A percentile compares a stretch with the other conserved stretches of the same genome.
These are phyloP conservation scores for Ceratobasidium sp. DNA, from an alignment of 1,284 basidiomycete species.

Conservation along the genomic window DNA sequence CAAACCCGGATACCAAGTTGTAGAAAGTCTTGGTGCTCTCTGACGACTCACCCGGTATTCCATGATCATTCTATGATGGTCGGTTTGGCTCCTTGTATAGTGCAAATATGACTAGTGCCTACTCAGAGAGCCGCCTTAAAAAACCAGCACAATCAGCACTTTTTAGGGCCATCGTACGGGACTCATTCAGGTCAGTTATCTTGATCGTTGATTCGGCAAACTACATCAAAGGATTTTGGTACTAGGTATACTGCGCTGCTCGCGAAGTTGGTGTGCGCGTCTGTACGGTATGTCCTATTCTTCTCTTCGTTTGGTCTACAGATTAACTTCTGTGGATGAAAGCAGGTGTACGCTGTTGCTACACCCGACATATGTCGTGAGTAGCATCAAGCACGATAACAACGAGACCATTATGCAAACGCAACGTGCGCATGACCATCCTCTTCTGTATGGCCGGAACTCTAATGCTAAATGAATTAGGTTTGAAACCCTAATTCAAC, in stretches of 20 bases:
- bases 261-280: conserved; percentile 88
- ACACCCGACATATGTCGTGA: conserved; percentile 81
- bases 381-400: conserved; percentile 76
- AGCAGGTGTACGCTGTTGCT: conserved; percentile 82
- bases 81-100: conserved; percentile 53
- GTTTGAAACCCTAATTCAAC: conserved; percentile 88
- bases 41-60: conserved; percentile 80
- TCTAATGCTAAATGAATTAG: conserved; percentile 61
- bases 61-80: conserved; percentile 83
- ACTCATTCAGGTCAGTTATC: conserved; percentile 79
- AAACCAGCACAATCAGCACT: conserved; percentile 90
- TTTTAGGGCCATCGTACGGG: conserved; percentile 88
- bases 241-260: conserved; percentile 97
- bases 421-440: conserved; percentile 74
- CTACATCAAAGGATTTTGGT: conserved; percentile 98
- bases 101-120: background rate
- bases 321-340: conserved; percentile 49
- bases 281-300: conserved; percentile 78
- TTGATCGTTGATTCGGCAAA: conserved; percentile 93
- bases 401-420: conserved; percentile 70
- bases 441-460: conserved; percentile 8
- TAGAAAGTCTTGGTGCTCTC: conserved; percentile 78
- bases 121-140: conserved; percentile 82
- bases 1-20: conserved; percentile 62
- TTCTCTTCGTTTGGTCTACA: background rate